Base-by-base conservation (phyloP, 23 red algal genomes). In the Gracilaria domingensis region DNA sequence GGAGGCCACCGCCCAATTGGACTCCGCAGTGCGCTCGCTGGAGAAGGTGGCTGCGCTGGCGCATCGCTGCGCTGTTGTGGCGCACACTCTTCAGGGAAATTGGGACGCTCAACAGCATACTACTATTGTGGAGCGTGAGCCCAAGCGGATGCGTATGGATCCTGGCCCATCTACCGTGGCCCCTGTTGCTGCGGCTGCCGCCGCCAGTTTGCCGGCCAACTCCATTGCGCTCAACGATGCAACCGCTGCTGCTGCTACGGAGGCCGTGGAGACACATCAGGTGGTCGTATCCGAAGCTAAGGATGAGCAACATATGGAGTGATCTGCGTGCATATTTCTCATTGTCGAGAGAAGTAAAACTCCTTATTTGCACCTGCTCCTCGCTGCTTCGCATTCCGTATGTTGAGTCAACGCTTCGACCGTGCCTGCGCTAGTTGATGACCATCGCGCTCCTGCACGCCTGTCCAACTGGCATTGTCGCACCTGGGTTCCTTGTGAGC, bases 31-130 rank as follows among this genome's bases (percentile, higher is more conserved):
- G 20, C 66, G 66, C 32, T 61, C 55, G 28, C 37, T 88, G 65
- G 84, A 88, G 56, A 88, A 88, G 71, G 84, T 88, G 39, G 66
- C 84, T 21, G 25, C 17, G 35, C 74, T 62, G 37, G 84, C 62
- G 9, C 84, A 78, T 20, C 84, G 84, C 49, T 88, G 84, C 25
- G 67, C 66, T 12, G 51, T 78, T 37, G 84, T 88, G 11, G 84
- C 84, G 23, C 57, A 65, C 39, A 66, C 81, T 9, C 59, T 85
- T 26, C 59, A 69, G 40, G 81, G 81, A 14, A 69, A 69, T 85
- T 85, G 81, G 81, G 81, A 85, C 20, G 45, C 60, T 9, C 21
- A 14, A 12, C 72, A 50, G 20, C 39, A 34, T 45, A 23, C 72
- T 30, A 49, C 57, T 5, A 37, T 50, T 30, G 59, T 69, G 14